Percentiles rank a stretch among this genome's conserved stretches.
phyloP scores from a whole-genome alignment of 2,329 filamentous ascomycete genomes.

The Graphilbum ipis-grandicollis region DNA sequence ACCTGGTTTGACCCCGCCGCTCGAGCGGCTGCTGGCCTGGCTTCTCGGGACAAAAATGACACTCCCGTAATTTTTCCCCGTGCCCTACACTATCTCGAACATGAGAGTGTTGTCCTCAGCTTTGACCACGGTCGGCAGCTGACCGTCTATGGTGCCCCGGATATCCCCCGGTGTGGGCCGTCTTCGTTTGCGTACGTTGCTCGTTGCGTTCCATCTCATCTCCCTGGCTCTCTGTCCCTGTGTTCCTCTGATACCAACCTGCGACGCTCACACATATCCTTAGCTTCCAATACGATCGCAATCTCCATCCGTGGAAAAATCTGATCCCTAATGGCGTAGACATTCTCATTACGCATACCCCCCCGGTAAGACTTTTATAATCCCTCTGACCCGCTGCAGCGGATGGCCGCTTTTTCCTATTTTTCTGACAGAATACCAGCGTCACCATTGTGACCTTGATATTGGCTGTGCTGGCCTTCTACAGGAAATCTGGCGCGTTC shows the following conservation, averaged over 20 bases:
- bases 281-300: slow-evolving; percentile 57
- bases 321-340: slow-evolving; percentile 57
- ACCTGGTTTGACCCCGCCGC: slow-evolving; percentile 60
- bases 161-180: slow-evolving; percentile 62
- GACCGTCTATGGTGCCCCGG: slow-evolving; percentile 64
- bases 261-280: no score
- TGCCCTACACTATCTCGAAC: slow-evolving; percentile 56
- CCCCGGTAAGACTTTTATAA: slow-evolving; percentile 32
- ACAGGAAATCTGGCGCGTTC: slow-evolving; percentile 55
- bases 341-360: slow-evolving; percentile 66
- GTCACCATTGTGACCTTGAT: slow-evolving; percentile 50
- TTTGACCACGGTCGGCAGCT: slow-evolving; percentile 41
- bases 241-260: no score
- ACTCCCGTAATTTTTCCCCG: slow-evolving; percentile 10
- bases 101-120: slow-evolving; percentile 43
- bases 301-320: slow-evolving; percentile 52
- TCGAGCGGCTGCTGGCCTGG: slow-evolving; percentile 27
- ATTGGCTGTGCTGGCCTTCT: slow-evolving; percentile 58
- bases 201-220: no score
- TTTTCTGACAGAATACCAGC: slow-evolving; percentile 17
- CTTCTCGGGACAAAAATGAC: not conserved
- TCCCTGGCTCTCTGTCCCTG: no score
- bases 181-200: slow-evolving; percentile 48
- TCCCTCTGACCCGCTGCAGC: not conserved
- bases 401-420: not conserved